These are phyloP conservation scores for Euryodendron excelsum DNA, from an alignment of 148 eudicot species.

Conservation along the genomic window DNA sequence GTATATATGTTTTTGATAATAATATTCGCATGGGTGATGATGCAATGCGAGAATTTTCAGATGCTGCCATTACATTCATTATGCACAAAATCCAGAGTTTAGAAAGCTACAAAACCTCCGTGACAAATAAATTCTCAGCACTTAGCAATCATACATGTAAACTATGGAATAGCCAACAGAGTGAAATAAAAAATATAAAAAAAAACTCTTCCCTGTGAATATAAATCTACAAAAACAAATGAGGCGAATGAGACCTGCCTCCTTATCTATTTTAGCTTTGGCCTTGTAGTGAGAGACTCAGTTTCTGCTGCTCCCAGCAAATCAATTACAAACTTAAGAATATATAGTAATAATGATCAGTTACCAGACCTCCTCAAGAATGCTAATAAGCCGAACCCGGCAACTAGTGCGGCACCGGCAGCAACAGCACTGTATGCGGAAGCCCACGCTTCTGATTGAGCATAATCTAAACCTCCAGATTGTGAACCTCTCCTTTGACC, in stretches of 20 bases:
- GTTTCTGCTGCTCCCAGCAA: background rate
- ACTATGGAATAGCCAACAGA: background rate
- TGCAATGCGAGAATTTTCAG: background rate
- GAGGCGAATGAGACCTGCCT: background rate
- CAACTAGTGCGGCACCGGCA: conserved; percentile 86
- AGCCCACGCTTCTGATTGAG: conserved; percentile 74
- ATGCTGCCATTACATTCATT: background rate
- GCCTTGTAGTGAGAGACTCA: background rate
- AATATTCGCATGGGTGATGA: background rate
- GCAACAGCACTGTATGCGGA: conserved; percentile 88
- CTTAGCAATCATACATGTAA: background rate
- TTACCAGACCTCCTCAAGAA: conserved; percentile 58
- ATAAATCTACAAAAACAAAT: conserved; percentile 7
- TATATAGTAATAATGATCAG: background rate
- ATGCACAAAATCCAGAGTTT: background rate
- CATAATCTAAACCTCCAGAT: conserved; percentile 52
- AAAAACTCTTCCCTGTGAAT: background rate
- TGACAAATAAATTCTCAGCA: background rate
- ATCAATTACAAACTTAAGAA: too few relatives aligned
- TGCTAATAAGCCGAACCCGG: conserved; percentile 81
- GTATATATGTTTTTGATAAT: too few relatives aligned
- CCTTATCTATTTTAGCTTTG: background rate
- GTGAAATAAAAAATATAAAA: background rate
- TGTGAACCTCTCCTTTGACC: conserved; percentile 44
- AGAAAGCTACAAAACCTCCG: background rate